These are phyloP conservation scores for Phytophthora syringae DNA, from an alignment of 352 stramenopile species.

Conservation along the genomic window DNA sequence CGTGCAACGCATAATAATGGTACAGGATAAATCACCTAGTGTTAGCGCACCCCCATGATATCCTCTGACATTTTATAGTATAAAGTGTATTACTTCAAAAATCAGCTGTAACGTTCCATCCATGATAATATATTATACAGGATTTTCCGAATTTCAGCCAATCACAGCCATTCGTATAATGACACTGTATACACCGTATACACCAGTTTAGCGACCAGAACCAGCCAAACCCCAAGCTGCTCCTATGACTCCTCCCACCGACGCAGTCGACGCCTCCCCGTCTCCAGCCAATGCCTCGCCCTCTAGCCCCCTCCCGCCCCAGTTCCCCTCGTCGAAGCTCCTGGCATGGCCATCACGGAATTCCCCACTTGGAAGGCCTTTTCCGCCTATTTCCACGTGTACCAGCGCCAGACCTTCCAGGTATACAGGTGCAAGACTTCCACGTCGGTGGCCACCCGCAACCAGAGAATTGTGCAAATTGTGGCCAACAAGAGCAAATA, in stretches of 20 bases:
- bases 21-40: no score
- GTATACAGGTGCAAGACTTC: constrained; percentile 27
- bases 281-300: neutral
- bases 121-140: no score
- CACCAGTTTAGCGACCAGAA: neutral
- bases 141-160: no score
- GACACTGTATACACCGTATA: no score
- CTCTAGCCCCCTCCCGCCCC: no score
- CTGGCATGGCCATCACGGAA: constrained; percentile 8
- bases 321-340: constrained; percentile 7
- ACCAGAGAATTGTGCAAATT: neutral
- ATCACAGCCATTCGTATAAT: no score
- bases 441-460: constrained; percentile 5
- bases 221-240: neutral
- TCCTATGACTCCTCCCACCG: neutral
- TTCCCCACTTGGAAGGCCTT: constrained; percentile 30
- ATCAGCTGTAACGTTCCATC: no score
- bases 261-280: neutral
- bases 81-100: no score
- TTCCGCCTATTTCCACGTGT: constrained; percentile 16
- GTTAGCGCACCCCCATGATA: no score
- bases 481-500: neutral
- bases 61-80: no score
- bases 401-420: constrained; percentile 31
- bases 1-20: no score